These are phyloP conservation scores for Microbotryomycetes sp. DNA, from an alignment of 1,284 basidiomycete genomes.

Conservation along the genomic window DNA sequence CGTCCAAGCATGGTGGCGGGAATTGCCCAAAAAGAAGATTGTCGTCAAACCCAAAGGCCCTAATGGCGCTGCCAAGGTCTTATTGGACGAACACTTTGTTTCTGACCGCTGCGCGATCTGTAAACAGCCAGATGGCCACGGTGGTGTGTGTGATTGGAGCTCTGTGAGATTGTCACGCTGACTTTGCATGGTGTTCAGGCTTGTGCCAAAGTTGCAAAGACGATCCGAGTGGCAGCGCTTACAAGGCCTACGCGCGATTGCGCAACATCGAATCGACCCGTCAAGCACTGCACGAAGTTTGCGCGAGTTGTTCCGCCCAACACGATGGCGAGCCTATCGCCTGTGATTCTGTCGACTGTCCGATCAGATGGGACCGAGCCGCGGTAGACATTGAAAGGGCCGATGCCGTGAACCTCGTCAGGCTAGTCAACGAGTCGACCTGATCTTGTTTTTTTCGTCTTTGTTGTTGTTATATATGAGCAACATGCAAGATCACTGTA, in stretches of 20 bases:
- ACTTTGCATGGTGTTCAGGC: slow-evolving; percentile 43
- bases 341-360: slow-evolving; percentile 78
- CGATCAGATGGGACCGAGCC: slow-evolving; percentile 66
- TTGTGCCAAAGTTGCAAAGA: slow-evolving; percentile 59
- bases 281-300: slow-evolving; percentile 45
- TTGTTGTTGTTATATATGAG: not conserved
- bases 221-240: slow-evolving; percentile 53
- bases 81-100: slow-evolving; percentile 32
- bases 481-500: not conserved
- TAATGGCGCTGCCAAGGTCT: not conserved
- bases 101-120: slow-evolving; percentile 34
- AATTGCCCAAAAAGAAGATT: slow-evolving; percentile 60
- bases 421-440: not conserved
- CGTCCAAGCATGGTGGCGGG: slow-evolving; percentile 77
- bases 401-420: not conserved
- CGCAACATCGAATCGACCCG: slow-evolving; percentile 49
- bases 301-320: slow-evolving; percentile 58
- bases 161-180: not conserved
- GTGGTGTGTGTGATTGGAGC: slow-evolving; percentile 1
- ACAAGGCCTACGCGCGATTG: slow-evolving; percentile 55
- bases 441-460: not conserved
- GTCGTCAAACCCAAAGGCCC: not conserved
- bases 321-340: slow-evolving; percentile 55
- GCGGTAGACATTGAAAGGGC: slow-evolving; percentile 47
- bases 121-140: slow-evolving; percentile 16